These are phyloP conservation scores for Blepharisma stoltei DNA, from an alignment of 73 alveolate genomes.

Conservation along the genomic window DNA sequence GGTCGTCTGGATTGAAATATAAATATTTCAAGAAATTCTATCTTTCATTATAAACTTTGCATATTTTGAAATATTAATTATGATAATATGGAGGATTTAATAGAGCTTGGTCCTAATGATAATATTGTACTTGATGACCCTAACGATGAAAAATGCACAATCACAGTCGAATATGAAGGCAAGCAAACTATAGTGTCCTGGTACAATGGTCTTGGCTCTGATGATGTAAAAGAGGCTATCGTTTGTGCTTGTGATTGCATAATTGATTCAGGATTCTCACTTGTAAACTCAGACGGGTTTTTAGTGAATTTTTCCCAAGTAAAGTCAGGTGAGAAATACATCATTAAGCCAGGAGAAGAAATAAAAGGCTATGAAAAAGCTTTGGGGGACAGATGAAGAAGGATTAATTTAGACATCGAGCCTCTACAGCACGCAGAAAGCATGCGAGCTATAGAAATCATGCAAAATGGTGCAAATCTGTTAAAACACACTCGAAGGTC, in stretches of 20 bases:
- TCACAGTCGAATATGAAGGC: slow-evolving; percentile 36
- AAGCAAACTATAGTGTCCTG: slow-evolving; percentile 36
- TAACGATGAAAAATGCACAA: slow-evolving; percentile 35
- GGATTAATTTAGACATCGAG: slow-evolving; percentile 42
- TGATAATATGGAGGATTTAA: slow-evolving; percentile 19
- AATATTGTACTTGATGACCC: slow-evolving; percentile 29
- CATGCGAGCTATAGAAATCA: slow-evolving; percentile 43
- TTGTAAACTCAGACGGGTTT: slow-evolving; percentile 46
- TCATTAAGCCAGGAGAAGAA: slow-evolving; percentile 40
- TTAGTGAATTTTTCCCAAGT: slow-evolving; percentile 32
- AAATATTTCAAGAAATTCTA: slow-evolving; percentile 23
- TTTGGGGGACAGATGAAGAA: slow-evolving; percentile 54
- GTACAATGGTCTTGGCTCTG: slow-evolving; percentile 31
- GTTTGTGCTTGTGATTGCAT: slow-evolving; percentile 51
- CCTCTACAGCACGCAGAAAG: slow-evolving; percentile 53
- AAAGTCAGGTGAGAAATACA: slow-evolving; percentile 32
- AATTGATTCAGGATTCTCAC: slow-evolving; percentile 48
- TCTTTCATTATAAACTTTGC: not conserved
- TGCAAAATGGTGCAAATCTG: slow-evolving; percentile 48
- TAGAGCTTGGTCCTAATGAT: slow-evolving; percentile 26
- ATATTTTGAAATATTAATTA: not conserved
- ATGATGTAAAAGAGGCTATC: slow-evolving; percentile 46
- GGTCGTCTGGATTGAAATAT: slow-evolving; percentile 38
- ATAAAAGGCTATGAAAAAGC: slow-evolving; percentile 40
- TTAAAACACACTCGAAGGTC: slow-evolving; percentile 45